These are phyloP conservation scores for Trichoderma koningiopsis DNA, from an alignment of 2,329 filamentous ascomycete species.

Conservation along the genomic window DNA sequence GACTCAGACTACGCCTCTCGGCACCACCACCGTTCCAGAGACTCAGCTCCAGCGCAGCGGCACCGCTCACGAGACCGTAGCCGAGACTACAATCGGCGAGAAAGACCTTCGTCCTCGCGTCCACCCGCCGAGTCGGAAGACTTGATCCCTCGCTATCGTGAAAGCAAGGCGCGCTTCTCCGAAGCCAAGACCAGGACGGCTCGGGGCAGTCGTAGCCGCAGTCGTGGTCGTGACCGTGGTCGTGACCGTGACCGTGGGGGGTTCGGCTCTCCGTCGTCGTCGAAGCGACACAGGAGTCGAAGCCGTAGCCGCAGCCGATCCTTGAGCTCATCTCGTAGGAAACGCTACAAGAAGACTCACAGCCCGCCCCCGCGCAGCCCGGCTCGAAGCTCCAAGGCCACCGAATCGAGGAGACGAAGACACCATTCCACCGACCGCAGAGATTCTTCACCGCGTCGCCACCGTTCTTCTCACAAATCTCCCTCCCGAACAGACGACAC, in stretches of 20 bases:
- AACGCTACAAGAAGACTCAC: constrained; percentile 43
- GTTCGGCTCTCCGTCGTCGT: constrained; percentile 41
- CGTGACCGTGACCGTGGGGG: constrained; percentile 32
- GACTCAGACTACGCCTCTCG: constrained; percentile 35
- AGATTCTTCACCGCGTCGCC: constrained; percentile 37
- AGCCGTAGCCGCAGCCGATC: constrained; percentile 47
- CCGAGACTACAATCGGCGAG: constrained; percentile 38
- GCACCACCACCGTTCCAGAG: constrained; percentile 40
- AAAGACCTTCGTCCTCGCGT: constrained; percentile 34
- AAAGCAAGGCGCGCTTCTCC: constrained; percentile 36
- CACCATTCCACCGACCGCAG: constrained; percentile 39
- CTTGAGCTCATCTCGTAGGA: constrained; percentile 41
- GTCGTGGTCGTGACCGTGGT: constrained; percentile 7
- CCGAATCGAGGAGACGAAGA: constrained; percentile 35
- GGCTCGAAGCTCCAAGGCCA: constrained; percentile 44
- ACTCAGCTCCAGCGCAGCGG: constrained; percentile 40
- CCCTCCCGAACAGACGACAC: constrained; percentile 32
- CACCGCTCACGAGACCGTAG: constrained; percentile 44
- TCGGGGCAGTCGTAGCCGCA: constrained; percentile 38
- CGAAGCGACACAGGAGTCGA: constrained; percentile 47
- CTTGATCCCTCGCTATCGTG: constrained; percentile 44
- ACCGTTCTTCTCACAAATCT: constrained; percentile 36
- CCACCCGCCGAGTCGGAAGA: constrained; percentile 39
- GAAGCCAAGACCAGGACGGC: constrained; percentile 38
- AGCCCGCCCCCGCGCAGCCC: constrained; percentile 45